Percentiles rank a stretch among this genome's conserved stretches.
Conservation (phyloP, 306 rosid species). For the Rosa chinensis region DNA sequence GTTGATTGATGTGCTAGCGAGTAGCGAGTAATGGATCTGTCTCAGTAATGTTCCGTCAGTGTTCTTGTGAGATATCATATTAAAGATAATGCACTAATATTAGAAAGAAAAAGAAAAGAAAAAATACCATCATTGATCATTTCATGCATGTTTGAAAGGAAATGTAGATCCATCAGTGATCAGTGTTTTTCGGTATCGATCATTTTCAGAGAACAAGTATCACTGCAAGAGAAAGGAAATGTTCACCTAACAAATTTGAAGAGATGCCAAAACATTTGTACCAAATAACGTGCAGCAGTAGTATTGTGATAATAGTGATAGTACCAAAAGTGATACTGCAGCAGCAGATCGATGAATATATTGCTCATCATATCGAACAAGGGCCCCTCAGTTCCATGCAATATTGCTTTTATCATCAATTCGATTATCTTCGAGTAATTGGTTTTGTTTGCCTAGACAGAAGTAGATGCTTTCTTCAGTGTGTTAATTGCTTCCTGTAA, state of each 20-base stretch:
- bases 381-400: background rate
- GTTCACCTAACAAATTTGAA: background rate
- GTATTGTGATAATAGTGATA: background rate
- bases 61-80: background rate
- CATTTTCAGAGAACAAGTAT: background rate
- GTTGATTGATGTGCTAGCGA: too few species aligned
- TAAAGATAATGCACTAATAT: background rate
- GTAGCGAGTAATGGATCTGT: too few species aligned
- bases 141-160: background rate
- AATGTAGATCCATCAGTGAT: background rate
- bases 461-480: background rate
- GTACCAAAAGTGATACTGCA: background rate
- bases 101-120: too few species aligned
- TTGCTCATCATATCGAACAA: background rate
- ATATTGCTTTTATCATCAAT: background rate
- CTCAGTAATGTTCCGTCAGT: background rate
- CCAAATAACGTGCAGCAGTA: background rate
- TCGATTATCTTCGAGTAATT: background rate
- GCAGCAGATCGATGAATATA: background rate
- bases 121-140: background rate
- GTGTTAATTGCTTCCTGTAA: background rate
- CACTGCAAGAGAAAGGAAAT: background rate
- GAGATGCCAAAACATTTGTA: background rate
- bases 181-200: background rate
- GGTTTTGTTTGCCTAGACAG: background rate